Base-by-base conservation (phyloP, 345 rosid genomes). In the Schrenkiella parvula region DNA sequence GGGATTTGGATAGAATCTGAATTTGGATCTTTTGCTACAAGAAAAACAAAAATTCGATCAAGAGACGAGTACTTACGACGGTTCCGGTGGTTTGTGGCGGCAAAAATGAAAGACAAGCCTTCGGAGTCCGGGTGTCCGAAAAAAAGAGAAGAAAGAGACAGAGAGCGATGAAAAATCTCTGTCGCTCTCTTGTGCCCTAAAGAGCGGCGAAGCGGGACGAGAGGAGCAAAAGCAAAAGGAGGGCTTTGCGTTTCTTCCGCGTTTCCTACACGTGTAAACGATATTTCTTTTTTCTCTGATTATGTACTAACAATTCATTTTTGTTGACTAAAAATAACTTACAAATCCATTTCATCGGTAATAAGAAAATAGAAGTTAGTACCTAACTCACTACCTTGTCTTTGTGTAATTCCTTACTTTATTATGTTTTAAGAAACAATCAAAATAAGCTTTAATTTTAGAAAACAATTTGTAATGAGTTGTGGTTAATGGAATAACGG, bases 231-330 rank as follows among this genome's bases (percentile, higher is more conserved):
- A 18, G 44, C 66, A 21, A 39, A 58, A 48, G 48, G 51, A 23
- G 66, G 38, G 70, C 75, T 70, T 62, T 48, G 54, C 71, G 71
- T 63, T 68, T 63, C 75, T 3, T 70, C 64, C 71, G 71, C 44
- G 66, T 76, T 55, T 70, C 51, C 54, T 43, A 53, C 52, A 66
- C 70, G 75, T 63, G 21, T 67, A 11, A 17, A 39, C 46, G 37
- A 51, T 58, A 8, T 67, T 58, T 46, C 17, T 7, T 35, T 51
- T 39, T 3, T 7, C 35, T 17, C 22, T 41, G 5, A 26, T 39
- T 22, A 31, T 43, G 25, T 23, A 23, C 11, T 17, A 3, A 44
- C 51, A 17, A 18, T 46, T 25, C 35, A 8, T 23, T 39, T 25
- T 19, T 19, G 5, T 22, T 8, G 11, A 5, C 3, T 4, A 31